Base-by-base conservation (phyloP, 2,329 filamentous ascomycete species). In the Claviceps paspali region DNA sequence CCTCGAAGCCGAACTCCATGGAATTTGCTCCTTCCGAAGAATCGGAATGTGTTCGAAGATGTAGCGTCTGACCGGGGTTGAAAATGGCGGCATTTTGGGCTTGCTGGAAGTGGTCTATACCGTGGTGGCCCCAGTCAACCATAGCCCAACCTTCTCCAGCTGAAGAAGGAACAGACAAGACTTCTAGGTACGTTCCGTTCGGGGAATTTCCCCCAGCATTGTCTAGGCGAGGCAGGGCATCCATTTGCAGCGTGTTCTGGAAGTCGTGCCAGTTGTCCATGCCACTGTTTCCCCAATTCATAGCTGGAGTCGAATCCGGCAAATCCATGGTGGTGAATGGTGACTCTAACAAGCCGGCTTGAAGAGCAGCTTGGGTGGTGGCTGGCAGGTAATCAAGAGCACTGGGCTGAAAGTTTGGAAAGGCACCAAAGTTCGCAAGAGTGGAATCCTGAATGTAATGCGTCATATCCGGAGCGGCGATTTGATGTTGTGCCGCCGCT, bases 61-160 rank as follows among this genome's bases (percentile, higher is more conserved):
- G 88, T 36, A 96, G 65, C 1, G 86, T 92, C 61, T 94, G 82
- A 43, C 80, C 76, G 2, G 88, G 88, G 60, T 95, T 94, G 67
- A 93, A 92, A 52, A 94, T 87, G 46, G 82, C 78, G 29, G 66
- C 57, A 43, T 65, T 73, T 36, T 73, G 70, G 5, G 53, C 50
- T 40, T 66, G 63, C 35, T 59, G 55, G 41, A 61, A 60, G 47
- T 88, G 82, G 47, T 82, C 76, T 27, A 61, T 49, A 35, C 78
- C 80, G 43, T 75, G 78, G 42, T 79, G 75, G 41, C 78, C 78
- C 53, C 76, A 73, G 46, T 91, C 82, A 40, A 95, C 77, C 46
- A 82, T 73, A 35, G 75, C 76, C 87, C 87, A 96, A 40, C 84
- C 83, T 48, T 87, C 83, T 49, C 92, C 86, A 51, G 82, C 83